Conservation (phyloP, 2,329 filamentous ascomycete species). For the Trichoderma simmonsii region DNA sequence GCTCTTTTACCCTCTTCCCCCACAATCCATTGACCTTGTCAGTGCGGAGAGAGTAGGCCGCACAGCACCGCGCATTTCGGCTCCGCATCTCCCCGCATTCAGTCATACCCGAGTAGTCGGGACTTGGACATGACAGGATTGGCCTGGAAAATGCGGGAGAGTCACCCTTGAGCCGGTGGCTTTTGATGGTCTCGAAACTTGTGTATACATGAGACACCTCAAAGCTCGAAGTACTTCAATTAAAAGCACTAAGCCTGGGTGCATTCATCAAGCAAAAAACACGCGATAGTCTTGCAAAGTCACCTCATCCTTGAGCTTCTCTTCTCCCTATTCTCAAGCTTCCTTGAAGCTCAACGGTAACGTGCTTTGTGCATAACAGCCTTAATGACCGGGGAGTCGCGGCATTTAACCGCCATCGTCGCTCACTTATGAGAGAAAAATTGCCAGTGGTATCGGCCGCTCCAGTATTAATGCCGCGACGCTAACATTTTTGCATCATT, state of each 20-base stretch:
- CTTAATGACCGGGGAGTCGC: slow-evolving; percentile 10
- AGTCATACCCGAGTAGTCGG: slow-evolving; percentile 5
- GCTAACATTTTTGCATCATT: slow-evolving; percentile 10
- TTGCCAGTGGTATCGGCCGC: slow-evolving; percentile 4
- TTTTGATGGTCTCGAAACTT: background rate
- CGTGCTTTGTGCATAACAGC: background rate
- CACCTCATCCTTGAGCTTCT: background rate
- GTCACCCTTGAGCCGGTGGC: background rate
- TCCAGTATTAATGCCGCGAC: slow-evolving; percentile 13
- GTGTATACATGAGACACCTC: background rate
- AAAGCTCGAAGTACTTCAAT: background rate
- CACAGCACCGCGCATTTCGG: slow-evolving; percentile 4
- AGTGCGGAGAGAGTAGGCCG: slow-evolving; percentile 4
- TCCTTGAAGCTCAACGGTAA: background rate
- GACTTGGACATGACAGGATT: background rate
- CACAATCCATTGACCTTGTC: slow-evolving; percentile 12
- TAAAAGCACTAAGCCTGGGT: background rate
- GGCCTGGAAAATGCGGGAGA: background rate
- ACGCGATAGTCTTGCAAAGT: background rate
- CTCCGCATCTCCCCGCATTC: slow-evolving; percentile 19
- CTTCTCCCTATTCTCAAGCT: background rate
- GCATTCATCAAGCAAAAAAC: background rate
- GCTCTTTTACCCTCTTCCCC: slow-evolving; percentile 10
- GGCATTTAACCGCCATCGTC: slow-evolving; percentile 1
- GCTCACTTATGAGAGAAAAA: background rate